These are phyloP conservation scores for Macrocybe gigantea DNA, from an alignment of 768 basidiomycete genomes.

Conservation along the genomic window DNA sequence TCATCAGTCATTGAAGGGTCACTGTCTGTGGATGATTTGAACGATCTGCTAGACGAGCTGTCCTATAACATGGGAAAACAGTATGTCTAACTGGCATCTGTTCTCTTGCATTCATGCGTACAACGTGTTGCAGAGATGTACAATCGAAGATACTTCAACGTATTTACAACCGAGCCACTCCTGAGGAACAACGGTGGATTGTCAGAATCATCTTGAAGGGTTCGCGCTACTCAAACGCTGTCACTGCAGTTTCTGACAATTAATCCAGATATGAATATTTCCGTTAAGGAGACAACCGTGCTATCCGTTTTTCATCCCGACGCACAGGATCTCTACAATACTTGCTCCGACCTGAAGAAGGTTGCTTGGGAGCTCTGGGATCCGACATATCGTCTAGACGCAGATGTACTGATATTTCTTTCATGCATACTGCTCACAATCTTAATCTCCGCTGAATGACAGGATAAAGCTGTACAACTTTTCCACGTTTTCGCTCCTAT, in stretches of 20 bases:
- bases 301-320: slow-evolving; percentile 91
- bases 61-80: slow-evolving; percentile 67
- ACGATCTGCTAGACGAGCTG: slow-evolving; percentile 74
- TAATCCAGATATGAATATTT: slow-evolving; percentile 77
- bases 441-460: not conserved
- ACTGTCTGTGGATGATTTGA: slow-evolving; percentile 79
- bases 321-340: slow-evolving; percentile 91
- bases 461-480: slow-evolving; percentile 83
- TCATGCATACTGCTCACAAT: not conserved
- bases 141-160: slow-evolving; percentile 74
- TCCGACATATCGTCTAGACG: slow-evolving; percentile 57
- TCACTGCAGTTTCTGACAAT: not conserved
- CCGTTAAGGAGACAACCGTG: slow-evolving; percentile 91
- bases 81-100: slow-evolving; percentile 32
- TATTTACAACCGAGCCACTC: slow-evolving; percentile 71
- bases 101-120: slow-evolving; percentile 2
- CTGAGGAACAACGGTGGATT: slow-evolving; percentile 93
- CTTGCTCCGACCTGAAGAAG: slow-evolving; percentile 93
- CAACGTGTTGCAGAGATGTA: slow-evolving; percentile 46
- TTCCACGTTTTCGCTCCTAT: slow-evolving; percentile 91
- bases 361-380: slow-evolving; percentile 89
- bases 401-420: slow-evolving; percentile 34
- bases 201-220: slow-evolving; percentile 96
- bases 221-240: slow-evolving; percentile 15
- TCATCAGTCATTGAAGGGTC: slow-evolving; percentile 74